Percentiles rank a stretch among this genome's conserved stretches.
These are phyloP conservation scores for Xylariaceae sp. DNA, from an alignment of 2,329 filamentous ascomycete genomes.

Conservation along the genomic window DNA sequence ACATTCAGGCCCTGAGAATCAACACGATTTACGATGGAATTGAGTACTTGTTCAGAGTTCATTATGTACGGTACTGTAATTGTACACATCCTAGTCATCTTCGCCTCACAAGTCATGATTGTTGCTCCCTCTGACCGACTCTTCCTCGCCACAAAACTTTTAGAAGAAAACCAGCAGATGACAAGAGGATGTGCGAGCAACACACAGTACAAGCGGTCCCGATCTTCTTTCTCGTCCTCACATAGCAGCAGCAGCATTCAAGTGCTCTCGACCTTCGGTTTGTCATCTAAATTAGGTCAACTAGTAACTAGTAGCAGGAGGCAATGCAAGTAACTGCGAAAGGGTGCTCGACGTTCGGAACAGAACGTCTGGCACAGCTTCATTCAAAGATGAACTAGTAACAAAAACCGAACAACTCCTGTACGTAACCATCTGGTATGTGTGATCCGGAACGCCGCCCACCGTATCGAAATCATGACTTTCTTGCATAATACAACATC, in stretches of 20 bases:
- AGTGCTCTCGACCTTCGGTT: background rate
- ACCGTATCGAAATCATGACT: slow-evolving; percentile 22
- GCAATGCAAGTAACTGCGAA: background rate
- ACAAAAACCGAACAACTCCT: slow-evolving; percentile 26
- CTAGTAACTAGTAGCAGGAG: background rate
- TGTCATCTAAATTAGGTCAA: background rate
- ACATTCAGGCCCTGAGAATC: background rate
- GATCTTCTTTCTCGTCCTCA: too few species aligned
- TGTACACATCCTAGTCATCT: background rate
- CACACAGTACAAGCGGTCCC: too few species aligned
- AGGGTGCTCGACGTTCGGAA: slow-evolving; percentile 4
- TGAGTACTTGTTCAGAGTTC: too few species aligned
- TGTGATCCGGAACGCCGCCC: slow-evolving; percentile 29
- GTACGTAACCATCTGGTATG: slow-evolving; percentile 29
- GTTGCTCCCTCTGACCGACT: too few species aligned
- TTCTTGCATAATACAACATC: slow-evolving; percentile 28
- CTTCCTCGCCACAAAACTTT: too few species aligned
- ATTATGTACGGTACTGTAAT: background rate
- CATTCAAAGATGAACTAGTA: slow-evolving; percentile 20
- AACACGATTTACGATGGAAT: too few species aligned
- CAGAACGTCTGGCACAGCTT: slow-evolving; percentile 15
- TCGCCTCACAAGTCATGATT: too few species aligned
- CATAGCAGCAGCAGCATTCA: background rate
- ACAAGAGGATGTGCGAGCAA: too few species aligned
- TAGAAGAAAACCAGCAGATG: too few species aligned